These are phyloP conservation scores for Hippophae tibetana DNA, from an alignment of 306 rosid genomes.

Conservation along the genomic window DNA sequence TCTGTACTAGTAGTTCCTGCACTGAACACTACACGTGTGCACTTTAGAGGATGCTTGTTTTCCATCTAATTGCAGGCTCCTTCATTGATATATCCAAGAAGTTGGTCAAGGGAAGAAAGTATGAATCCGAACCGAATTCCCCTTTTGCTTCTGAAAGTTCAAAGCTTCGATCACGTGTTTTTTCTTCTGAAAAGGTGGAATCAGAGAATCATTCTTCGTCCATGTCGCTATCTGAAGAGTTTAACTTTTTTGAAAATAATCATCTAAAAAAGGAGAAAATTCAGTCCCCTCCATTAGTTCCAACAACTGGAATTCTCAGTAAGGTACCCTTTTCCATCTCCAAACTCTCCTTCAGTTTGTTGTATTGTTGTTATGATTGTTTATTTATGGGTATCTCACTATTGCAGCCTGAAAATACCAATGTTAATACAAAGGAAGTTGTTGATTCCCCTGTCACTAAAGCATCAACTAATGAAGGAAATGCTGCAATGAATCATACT, in stretches of 20 bases:
- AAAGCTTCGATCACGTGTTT: slow-evolving; percentile 31
- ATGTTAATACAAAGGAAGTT: slow-evolving; percentile 23
- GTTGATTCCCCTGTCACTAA: slow-evolving; percentile 1
- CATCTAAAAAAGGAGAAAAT: slow-evolving; percentile 4
- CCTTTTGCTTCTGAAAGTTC: slow-evolving; percentile 41
- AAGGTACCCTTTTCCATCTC: slow-evolving; percentile 25
- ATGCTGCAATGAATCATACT: slow-evolving; percentile 10
- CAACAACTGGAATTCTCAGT: slow-evolving; percentile 24
- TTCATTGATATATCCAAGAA: slow-evolving; percentile 30
- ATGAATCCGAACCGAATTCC: slow-evolving; percentile 41
- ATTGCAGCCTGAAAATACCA: slow-evolving; percentile 34
- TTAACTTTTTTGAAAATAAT: slow-evolving; percentile 16
- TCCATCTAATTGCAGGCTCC: slow-evolving; percentile 42
- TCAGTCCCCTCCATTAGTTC: slow-evolving; percentile 17
- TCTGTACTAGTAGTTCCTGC: not conserved
- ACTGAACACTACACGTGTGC: not conserved
- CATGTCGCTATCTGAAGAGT: slow-evolving; percentile 25
- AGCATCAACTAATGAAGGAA: slow-evolving; percentile 12
- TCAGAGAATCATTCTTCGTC: slow-evolving; percentile 21
- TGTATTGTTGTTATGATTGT: not conserved
- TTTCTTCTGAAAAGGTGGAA: slow-evolving; percentile 30
- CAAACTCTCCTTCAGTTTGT: not conserved
- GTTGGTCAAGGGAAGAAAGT: slow-evolving; percentile 37
- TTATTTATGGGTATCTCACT: not conserved
- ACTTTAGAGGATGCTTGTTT: slow-evolving; percentile 2